Conservation (phyloP, 129 eudicot genomes). For the Artemisia argyi region DNA sequence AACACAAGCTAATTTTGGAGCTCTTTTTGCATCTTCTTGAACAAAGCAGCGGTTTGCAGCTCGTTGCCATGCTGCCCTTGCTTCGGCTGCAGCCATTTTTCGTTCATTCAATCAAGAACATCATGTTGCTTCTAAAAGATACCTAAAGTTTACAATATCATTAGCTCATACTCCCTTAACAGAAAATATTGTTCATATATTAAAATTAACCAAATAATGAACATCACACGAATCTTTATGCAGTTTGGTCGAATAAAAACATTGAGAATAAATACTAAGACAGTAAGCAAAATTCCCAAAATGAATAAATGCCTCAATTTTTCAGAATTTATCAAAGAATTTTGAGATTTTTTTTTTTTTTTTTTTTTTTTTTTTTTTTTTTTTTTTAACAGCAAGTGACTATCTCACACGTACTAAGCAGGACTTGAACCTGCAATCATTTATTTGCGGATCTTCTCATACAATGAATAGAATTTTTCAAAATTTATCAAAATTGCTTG, state of each 20-base stretch:
- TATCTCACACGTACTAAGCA: too few species aligned
- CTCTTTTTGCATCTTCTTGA: conserved; percentile 98
- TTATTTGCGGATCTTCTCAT: neutral
- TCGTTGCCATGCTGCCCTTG: conserved; percentile 97
- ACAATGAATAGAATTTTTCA: neutral
- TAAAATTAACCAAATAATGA: neutral
- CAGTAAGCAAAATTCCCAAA: neutral
- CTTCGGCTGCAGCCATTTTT: conserved; percentile 96
- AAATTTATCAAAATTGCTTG: neutral
- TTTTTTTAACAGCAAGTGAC: too few species aligned
- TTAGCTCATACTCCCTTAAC: conserved; percentile 10
- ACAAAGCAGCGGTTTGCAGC: conserved; percentile 91
- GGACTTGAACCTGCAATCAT: too few species aligned
- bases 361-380: too few species aligned
- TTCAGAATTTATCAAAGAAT: neutral
- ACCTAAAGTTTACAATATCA: conserved; percentile 21
- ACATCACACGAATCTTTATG: neutral
- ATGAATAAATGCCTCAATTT: too few species aligned
- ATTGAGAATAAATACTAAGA: neutral
- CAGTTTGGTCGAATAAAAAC: neutral
- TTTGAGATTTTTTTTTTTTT: neutral
- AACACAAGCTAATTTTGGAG: conserved; percentile 90
- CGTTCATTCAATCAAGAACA: conserved; percentile 34
- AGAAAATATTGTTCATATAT: neutral
- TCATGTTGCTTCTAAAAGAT: neutral